Base-by-base conservation (phyloP, 2,329 filamentous ascomycete genomes). In the Penicillium sp. region DNA sequence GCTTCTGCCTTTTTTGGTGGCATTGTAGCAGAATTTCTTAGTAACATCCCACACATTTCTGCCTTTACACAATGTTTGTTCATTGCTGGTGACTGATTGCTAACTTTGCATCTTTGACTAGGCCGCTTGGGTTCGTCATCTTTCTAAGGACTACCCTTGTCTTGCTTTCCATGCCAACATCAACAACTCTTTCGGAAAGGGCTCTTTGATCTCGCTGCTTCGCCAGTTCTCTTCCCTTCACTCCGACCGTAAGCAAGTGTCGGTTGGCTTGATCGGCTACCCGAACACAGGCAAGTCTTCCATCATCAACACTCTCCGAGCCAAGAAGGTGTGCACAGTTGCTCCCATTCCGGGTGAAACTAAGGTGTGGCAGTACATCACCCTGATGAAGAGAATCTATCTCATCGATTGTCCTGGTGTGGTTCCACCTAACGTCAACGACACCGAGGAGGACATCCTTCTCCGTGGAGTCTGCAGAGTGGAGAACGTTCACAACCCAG, bases 361-460 rank as follows among this genome's bases (percentile, higher is more conserved):
- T 33, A 97, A 97, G 76, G 89, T 97, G 30, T 97, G 94, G 93
- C 93, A 97, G 73, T 97, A 97, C 69, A 91, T 97, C 63, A 96
- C 91, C 3, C 76, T 97, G 57, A 96, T 96, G 89, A 95, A 92
- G 78, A 83, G 91, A 51, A 96, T 96, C 50, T 92, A 93, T 75
- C 83, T 99, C 52, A 97, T 99, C 66, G 94, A 99, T 68, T 97
- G 93, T 68, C 94, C 94, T 37, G 94, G 94, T 74, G 91, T 99
- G 38, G 94, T 97, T 0, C 94, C 94, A 4, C 93, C 94, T 0
- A 94, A 89, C 61, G 85, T 85, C 59, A 85, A 85, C 52, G 93
- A 97, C 68, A 89, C 88, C 0, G 89, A 92, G 28, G 86, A 92
- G 66, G 92, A 97, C 62, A 88, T 99, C 53, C 81, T 99, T 4